Conservation (phyloP, 2,329 filamentous ascomycete genomes). For the Cephalotrichum gorgonifer region DNA sequence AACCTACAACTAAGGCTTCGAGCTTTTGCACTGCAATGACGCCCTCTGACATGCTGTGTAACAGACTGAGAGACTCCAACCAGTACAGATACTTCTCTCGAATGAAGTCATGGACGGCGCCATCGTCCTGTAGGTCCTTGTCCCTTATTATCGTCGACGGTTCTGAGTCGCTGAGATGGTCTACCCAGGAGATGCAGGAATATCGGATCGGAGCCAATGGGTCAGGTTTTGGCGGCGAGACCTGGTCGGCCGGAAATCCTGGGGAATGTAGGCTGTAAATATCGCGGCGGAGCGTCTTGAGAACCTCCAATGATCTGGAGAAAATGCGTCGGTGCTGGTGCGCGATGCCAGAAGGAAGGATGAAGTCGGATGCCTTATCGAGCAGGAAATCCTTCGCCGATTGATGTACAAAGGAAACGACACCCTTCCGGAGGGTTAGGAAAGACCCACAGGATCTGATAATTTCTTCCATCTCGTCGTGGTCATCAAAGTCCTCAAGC, state of each 20-base stretch:
- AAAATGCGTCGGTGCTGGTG: constrained; percentile 20
- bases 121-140: background rate
- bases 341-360: constrained; percentile 18
- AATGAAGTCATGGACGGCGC: background rate
- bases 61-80: constrained; percentile 26
- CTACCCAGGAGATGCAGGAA: constrained; percentile 21
- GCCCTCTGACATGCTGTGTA: constrained; percentile 14
- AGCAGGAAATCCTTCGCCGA: constrained; percentile 30
- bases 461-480: constrained; percentile 14
- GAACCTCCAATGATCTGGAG: constrained; percentile 19
- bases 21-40: constrained; percentile 13
- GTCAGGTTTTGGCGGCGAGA: constrained; percentile 7
- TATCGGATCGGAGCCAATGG: constrained; percentile 13
- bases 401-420: constrained; percentile 28
- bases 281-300: constrained; percentile 21
- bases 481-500: constrained; percentile 6
- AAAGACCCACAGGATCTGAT: constrained; percentile 24
- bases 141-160: background rate
- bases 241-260: constrained; percentile 13
- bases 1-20: constrained; percentile 7
- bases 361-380: constrained; percentile 7
- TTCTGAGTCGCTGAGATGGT: constrained; percentile 16
- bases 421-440: constrained; percentile 18
- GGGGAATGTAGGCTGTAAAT: constrained; percentile 19
- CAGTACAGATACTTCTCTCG: constrained; percentile 19